Percentiles rank a stretch among this genome's conserved stretches.
Conservation (phyloP, 352 stramenopile genomes). For the Globisporangium nagaii region DNA sequence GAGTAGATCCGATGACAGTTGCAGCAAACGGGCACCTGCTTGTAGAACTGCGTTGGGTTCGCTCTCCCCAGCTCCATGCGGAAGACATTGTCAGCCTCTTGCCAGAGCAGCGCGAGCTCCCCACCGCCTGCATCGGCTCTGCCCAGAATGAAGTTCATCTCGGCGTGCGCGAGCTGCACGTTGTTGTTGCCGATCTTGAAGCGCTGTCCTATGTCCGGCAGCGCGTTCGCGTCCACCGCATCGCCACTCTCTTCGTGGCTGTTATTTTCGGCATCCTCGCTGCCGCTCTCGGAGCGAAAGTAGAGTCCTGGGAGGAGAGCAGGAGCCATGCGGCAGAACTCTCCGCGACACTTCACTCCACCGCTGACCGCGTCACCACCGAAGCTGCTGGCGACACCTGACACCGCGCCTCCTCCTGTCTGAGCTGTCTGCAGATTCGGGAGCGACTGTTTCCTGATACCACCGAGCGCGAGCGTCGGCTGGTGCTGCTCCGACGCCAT, state of each 20-base stretch:
- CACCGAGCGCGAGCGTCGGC: not conserved
- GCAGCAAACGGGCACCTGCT: conserved; percentile 61
- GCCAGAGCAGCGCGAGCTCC: conserved; percentile 39
- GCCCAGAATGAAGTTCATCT: conserved; percentile 43
- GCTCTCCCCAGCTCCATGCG: conserved; percentile 54
- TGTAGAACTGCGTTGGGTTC: conserved; percentile 74
- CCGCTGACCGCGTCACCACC: not conserved
- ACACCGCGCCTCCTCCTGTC: not conserved
- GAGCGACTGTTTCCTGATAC: conserved; percentile 22
- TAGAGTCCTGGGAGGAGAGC: conserved; percentile 31
- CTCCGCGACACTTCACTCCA: conserved; percentile 45
- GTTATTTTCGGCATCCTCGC: not conserved
- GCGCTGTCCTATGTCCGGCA: conserved; percentile 43
- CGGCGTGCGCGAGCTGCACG: conserved; percentile 51
- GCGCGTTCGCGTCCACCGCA: conserved; percentile 1
- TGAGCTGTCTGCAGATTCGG: conserved; percentile 26
- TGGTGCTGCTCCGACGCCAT: not conserved
- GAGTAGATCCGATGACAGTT: conserved; percentile 76
- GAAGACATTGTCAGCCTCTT: conserved; percentile 57
- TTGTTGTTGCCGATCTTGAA: conserved; percentile 79
- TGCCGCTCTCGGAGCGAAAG: conserved; percentile 3
- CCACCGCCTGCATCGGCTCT: not conserved
- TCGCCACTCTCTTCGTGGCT: conserved; percentile 6
- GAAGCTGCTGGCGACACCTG: not conserved
- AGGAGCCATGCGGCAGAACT: conserved; percentile 49